A percentile compares a stretch with the other conserved stretches of the same genome.
Conservation (phyloP, 768 basidiomycete species). For the Russula foetens region DNA sequence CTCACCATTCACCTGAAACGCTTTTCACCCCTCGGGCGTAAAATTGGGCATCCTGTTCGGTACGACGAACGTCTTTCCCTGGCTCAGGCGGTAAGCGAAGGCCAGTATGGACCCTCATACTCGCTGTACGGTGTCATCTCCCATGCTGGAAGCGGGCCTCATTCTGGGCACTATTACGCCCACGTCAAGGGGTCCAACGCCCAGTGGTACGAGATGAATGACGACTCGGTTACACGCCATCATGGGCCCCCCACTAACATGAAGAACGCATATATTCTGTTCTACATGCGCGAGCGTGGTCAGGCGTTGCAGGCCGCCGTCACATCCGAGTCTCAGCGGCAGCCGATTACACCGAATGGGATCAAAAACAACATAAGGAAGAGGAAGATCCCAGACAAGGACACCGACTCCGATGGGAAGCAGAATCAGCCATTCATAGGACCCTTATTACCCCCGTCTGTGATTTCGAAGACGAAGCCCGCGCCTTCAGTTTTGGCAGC, state of each 20-base stretch:
- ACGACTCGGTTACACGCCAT: slow-evolving; percentile 56
- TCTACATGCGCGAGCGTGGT: slow-evolving; percentile 80
- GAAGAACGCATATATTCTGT: slow-evolving; percentile 87
- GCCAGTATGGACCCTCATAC: slow-evolving; percentile 68
- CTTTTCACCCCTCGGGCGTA: slow-evolving; percentile 85
- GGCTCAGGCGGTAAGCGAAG: slow-evolving; percentile 76
- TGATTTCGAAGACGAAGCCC: slow-evolving; percentile 24
- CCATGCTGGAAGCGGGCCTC: slow-evolving; percentile 87
- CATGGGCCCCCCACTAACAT: slow-evolving; percentile 43
- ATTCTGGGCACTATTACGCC: slow-evolving; percentile 94
- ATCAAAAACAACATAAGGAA: slow-evolving; percentile 40
- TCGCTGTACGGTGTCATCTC: slow-evolving; percentile 87
- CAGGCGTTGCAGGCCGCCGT: slow-evolving; percentile 63
- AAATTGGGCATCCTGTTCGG: slow-evolving; percentile 68
- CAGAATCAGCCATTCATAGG: slow-evolving; percentile 51
- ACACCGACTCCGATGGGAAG: slow-evolving; percentile 38
- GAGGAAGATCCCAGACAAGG: slow-evolving; percentile 40
- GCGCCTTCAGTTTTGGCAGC: not conserved
- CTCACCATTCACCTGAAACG: slow-evolving; percentile 93
- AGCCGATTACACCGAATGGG: slow-evolving; percentile 21
- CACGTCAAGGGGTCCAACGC: slow-evolving; percentile 64
- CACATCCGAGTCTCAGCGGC: slow-evolving; percentile 23
- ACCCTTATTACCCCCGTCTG: slow-evolving; percentile 50
- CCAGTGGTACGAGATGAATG: slow-evolving; percentile 91
- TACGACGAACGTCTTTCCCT: slow-evolving; percentile 73